Base-by-base conservation (phyloP, 2,329 filamentous ascomycete genomes). In the Arthrobotrys pseudoclavata region DNA sequence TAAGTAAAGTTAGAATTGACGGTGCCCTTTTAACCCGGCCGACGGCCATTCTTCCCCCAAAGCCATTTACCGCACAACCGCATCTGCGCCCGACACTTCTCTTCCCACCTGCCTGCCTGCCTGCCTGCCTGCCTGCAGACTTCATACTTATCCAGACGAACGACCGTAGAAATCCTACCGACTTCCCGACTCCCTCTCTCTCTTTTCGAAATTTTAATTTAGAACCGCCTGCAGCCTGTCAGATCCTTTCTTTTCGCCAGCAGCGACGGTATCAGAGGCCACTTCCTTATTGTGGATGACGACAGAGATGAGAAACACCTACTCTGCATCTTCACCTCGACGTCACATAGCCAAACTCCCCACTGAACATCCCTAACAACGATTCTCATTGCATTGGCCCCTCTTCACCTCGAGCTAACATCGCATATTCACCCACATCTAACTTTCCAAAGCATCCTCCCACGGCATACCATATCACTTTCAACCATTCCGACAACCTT, bases 221-320 rank as follows among this genome's bases (percentile, higher is more conserved):
- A 18, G 18, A 57, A 64, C 55, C 61, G n/a, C n/a, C 42, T 45
- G 42, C 37, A n/a, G 48, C 71, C 64, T 57, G 50, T 63, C 22
- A 20, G 47, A 75, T 26, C 13, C 31, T 29, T 9, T 45, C 24
- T 50, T 62, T 31, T 71, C 67, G 52, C 62, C 67, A 34, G 74
- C 63, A 77, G 67, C 67, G 74, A 77, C 62, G 60, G 50, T 68
- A 67, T 67, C 45, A 61, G 48, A 57, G 67, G 48, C 45, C 22
- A 68, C 53, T 71, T 47, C 47, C 34, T 68, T 45, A 50, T 53
- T 26, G 67, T 64, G 67, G 74, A 71, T 77, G 74, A 77, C 67
- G 74, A 77, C 74, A 77, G 74, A 66, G 67, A 77, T 77, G 74
- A 45, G 67, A 77, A 77, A 77, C 61, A 67, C 74, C 74, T 70